These are phyloP conservation scores for Chaetomium globosum DNA, from an alignment of 2,329 filamentous ascomycete species.

Conservation along the genomic window DNA sequence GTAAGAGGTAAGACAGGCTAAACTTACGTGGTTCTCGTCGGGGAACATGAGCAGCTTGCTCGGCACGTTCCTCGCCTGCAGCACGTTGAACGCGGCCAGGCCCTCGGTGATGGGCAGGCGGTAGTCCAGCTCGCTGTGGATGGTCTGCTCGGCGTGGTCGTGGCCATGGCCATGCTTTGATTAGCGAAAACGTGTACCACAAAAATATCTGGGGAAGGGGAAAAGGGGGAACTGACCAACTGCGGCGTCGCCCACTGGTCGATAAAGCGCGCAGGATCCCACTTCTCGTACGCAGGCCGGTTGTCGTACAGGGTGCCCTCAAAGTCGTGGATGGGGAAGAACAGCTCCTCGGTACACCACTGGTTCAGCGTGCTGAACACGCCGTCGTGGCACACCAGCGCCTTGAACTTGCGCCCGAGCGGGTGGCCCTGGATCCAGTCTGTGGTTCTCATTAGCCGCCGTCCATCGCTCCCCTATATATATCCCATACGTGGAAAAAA, in stretches of 20 bases:
- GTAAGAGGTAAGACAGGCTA: conserved; percentile 64
- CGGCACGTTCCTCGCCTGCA: conserved; percentile 74
- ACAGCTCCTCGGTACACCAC: conserved; percentile 68
- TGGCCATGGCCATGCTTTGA: background rate
- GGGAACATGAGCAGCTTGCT: conserved; percentile 81
- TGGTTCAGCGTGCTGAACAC: conserved; percentile 73
- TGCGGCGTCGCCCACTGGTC: conserved; percentile 83
- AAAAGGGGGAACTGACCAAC: conserved; percentile 58
- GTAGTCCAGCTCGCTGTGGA: conserved; percentile 91
- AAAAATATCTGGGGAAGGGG: background rate
- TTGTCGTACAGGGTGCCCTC: conserved; percentile 64
- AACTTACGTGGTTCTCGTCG: conserved; percentile 64
- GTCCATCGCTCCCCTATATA: too few species aligned
- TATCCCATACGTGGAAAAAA: too few species aligned
- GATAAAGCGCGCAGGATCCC: conserved; percentile 67
- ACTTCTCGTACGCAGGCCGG: conserved; percentile 65
- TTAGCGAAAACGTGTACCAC: background rate
- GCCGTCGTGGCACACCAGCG: conserved; percentile 85
- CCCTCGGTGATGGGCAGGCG: conserved; percentile 84
- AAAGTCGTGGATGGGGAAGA: conserved; percentile 70
- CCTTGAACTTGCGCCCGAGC: conserved; percentile 82
- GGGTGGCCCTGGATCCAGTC: conserved; percentile 90
- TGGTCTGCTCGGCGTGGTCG: conserved; percentile 45
- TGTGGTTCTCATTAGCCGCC: conserved; percentile 23
- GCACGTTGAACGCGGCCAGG: conserved; percentile 79